Evolutionary conservation across 352 stramenopile genomes (phyloP), one percentile per base, ranked within the genome.

Genomic region (Pythium rhizo-oryzae): DNA sequence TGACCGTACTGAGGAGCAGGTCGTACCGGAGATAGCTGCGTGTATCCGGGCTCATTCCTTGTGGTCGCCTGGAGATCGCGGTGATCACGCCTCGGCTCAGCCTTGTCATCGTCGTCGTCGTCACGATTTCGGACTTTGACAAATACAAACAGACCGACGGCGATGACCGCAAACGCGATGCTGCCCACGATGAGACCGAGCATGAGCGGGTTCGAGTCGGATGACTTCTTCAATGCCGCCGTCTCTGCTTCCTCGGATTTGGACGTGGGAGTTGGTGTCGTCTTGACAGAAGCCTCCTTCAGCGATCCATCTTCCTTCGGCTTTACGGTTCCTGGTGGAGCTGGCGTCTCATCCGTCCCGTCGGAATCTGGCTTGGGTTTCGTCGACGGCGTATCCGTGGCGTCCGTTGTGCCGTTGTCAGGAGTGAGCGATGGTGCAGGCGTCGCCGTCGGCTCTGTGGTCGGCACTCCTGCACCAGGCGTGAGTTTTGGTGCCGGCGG

Each of bases 131-230:
- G 77, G 19, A 60, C 54, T 49, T 79, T 81, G 21, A 80, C 70
- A 62, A 87, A 90, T 24, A 92, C 74, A 62, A 92, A 84, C 16
- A 89, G 44, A 6, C 78, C 75, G 0, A 69, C 69, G 25, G 69
- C 62, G 21, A 92, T 60, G 19, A 89, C 81, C 1, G 77, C 64
- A 0, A 69, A 75, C 15, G 89, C 77, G 1, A 80, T 75, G 12
- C 69, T 71, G 0, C 72, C 83, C 51, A 87, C 80, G 41, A 88
- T 78, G 19, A 87, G 52, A 4, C 70, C 78, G 12, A 91, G 69
- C 62, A 72, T 73, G 12, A 80, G 28, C 1, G 80, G 76, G 37
- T 61, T 82, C 25, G 70, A 78, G 21, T 65, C 69, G 0, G 62
- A 64, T 7, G 55, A 51, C 11, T 60, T 52, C 0, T 69, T 63